Evolutionary conservation across 805 yeast species (phyloP), one percentile per base, ranked within the genome.

Genomic region (Lipomyces spencermartinsiae): DNA sequence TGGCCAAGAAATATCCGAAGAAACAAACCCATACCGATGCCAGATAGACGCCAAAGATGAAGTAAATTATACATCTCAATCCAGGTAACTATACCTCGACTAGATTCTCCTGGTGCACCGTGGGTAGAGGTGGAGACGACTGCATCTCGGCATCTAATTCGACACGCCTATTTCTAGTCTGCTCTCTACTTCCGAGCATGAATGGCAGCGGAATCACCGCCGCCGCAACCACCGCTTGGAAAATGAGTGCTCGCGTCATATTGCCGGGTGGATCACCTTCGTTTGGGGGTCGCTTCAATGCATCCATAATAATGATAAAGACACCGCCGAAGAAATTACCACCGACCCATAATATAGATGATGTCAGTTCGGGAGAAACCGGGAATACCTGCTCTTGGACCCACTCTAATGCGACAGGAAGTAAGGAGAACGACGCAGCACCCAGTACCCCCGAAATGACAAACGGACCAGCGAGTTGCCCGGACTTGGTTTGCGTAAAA

Each of bases 371-470:
- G 8, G 78, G 77, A 14, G 76, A 73, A 10, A 75, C 77, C 12
- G 79, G 79, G 14, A 77, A 76, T 4, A 76, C 74, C 61, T 76
- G 78, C 57, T 77, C 79, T 55, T 76, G 79, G 19, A 71, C 71
- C 76, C 78, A 74, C 59, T 77, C 79, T 56, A 77, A 67, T 49
- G 74, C 74, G 12, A 74, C 69, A 1, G 79, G 79, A 37, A 77
- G 71, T 43, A 77, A 62, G 1, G 77, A 68, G 65, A 77, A 77
- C 5, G 79, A 76, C 6, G 75, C 63, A 2, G 77, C 77, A 6
- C 79, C 79, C 4, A 77, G 64, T 3, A 77, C 51, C 2, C 74
- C 77, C 7, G 74, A 73, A 12, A 77, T 77, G 9, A 76, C 35
- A 37, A 70, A 77, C 10, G 79, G 79, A 0, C 79, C 79, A 3